Conservation (phyloP, 306 rosid species). For the Sphenostylis stenocarpa region DNA sequence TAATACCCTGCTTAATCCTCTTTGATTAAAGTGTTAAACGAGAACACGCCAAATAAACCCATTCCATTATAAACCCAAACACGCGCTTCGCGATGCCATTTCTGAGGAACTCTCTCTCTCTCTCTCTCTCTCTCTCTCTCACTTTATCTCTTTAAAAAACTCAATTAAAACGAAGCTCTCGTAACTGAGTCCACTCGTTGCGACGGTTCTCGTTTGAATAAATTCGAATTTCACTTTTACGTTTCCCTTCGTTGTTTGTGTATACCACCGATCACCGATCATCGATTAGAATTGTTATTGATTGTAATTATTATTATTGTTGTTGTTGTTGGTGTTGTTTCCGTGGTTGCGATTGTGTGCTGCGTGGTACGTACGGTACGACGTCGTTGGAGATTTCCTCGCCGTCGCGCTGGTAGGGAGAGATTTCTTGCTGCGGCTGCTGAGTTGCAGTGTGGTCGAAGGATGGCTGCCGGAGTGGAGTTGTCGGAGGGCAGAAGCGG, state of each 20-base stretch:
- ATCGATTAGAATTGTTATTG: neutral
- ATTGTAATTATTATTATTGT: neutral
- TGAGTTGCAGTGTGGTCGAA: neutral
- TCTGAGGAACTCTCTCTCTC: neutral
- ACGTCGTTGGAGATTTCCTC: slow-evolving; percentile 18
- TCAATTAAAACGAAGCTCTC: slow-evolving; percentile 5
- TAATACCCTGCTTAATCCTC: slow-evolving; percentile 32
- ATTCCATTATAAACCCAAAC: slow-evolving; percentile 36
- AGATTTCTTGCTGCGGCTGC: neutral
- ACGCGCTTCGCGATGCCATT: slow-evolving; percentile 20
- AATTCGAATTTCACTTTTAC: neutral
- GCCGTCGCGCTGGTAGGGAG: slow-evolving; percentile 32
- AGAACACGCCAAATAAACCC: slow-evolving; percentile 23
- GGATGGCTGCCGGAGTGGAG: slow-evolving; percentile 60
- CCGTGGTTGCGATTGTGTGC: neutral
- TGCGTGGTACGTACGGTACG: slow-evolving; percentile 30
- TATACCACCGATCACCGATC: neutral
- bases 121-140: slow-evolving; percentile 19
- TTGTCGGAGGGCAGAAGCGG: slow-evolving; percentile 38
- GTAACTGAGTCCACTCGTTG: slow-evolving; percentile 38
- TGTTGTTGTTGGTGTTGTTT: neutral
- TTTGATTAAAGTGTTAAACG: slow-evolving; percentile 24
- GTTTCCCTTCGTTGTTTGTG: neutral
- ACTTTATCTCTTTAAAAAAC: neutral
- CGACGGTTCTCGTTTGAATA: slow-evolving; percentile 30